phyloP scores from a whole-genome alignment of 345 rosid species.

The Triadica sebifera region DNA sequence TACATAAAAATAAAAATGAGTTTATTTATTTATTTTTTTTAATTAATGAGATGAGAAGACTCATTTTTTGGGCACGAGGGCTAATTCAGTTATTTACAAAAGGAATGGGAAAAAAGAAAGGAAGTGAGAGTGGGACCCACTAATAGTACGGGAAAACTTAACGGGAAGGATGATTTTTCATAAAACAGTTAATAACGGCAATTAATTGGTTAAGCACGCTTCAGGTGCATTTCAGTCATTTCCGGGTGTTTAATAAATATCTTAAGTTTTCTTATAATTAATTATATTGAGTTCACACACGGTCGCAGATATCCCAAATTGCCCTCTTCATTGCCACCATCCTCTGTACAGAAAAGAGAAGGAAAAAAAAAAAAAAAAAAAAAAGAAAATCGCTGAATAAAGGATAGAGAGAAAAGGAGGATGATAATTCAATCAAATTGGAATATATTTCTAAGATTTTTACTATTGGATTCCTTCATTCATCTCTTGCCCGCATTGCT shows the following conservation, averaged over 20 bases:
- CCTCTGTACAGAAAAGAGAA: slow-evolving; percentile 32
- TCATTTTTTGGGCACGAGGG: background rate
- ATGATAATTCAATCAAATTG: slow-evolving; percentile 23
- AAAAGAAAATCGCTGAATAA: background rate
- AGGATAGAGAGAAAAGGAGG: slow-evolving; percentile 16
- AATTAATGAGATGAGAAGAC: no score
- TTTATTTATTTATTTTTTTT: no score
- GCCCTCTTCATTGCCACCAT: slow-evolving; percentile 22
- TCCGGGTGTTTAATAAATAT: background rate
- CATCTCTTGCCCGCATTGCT: slow-evolving; percentile 4
- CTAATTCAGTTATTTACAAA: no score
- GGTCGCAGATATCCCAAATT: slow-evolving; percentile 43
- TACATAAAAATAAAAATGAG: no score
- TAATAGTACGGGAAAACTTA: background rate
- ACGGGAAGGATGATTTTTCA: background rate
- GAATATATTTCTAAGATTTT: slow-evolving; percentile 6
- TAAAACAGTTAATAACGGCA: slow-evolving; percentile 21
- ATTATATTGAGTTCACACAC: slow-evolving; percentile 25
- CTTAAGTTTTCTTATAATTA: background rate
- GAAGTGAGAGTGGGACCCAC: background rate
- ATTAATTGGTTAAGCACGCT: background rate
- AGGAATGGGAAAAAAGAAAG: background rate
- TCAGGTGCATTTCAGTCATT: slow-evolving; percentile 36
- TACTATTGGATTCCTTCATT: slow-evolving; percentile 7
- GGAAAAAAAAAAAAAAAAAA: background rate